Base-by-base conservation (phyloP, 192 early-diverging fungal species). In the Mortierella hygrophila region DNA sequence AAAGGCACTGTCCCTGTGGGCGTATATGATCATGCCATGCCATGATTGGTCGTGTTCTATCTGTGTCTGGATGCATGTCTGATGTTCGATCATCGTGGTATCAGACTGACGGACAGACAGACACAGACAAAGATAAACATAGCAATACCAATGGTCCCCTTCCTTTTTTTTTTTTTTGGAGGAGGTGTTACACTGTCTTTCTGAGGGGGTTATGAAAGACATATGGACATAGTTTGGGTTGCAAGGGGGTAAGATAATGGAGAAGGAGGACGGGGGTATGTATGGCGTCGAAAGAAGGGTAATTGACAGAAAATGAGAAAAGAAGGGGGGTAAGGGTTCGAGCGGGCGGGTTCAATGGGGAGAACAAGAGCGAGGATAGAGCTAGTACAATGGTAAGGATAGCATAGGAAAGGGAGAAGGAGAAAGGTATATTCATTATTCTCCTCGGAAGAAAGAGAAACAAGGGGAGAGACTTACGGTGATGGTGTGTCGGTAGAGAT, bases 401-500 rank as follows among this genome's bases (percentile, higher is more conserved):
- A 20, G 46, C 44, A 74, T 15, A 4, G 21, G 23, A 6, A 26
- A 21, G 13, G 38, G 38, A 40, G 38, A 21, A 26, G 70, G 26
- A 20, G 29, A n/a, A 5, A n/a, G 11, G 13, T n/a, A 41, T 71
- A 21, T 71, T 71, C 35, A 16, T 41, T 20, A 13, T 42, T 42
- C 70, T 21, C 40, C 38, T 26, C 38, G 41, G 23, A 26, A 40
- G 21, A 75, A 41, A 54, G 38, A 10, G 3, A n/a, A 54, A 15
- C 9, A 35, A 55, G n/a, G 26, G n/a, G n/a, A 4, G 38, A 15
- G 6, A 57, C 77, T 79, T 85, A 85, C 82, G 16, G 65, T 78
- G 73, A 85, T 52, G n/a, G 82, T 85, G 55, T 79, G 77, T 71
- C 77, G 68, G 77, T 85, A 85, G 46, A 85, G 77, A 42, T 85